Percentiles rank a stretch among this genome's conserved stretches.
Evolutionary conservation across 768 basidiomycete genomes (phyloP).

Genomic region (Suillus hirtellus): DNA sequence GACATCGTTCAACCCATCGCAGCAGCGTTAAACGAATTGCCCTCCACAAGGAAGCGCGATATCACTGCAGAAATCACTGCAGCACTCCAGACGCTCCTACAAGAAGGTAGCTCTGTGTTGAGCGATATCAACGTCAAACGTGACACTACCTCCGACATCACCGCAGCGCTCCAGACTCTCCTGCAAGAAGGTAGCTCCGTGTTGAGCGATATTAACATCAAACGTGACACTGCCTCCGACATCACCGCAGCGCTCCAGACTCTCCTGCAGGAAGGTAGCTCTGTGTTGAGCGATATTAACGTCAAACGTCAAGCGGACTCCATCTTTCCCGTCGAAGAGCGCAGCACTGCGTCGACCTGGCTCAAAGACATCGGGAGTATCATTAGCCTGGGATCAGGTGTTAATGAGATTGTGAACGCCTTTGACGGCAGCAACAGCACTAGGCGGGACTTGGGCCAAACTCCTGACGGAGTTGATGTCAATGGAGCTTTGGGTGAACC

Average conservation of each 20-base stretch:
- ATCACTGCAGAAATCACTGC: neutral
- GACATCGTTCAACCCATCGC: neutral
- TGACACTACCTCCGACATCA: neutral
- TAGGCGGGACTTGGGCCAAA: neutral
- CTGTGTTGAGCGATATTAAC: neutral
- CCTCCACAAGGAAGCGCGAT: neutral
- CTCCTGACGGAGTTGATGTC: neutral
- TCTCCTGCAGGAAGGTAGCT: neutral
- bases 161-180: neutral
- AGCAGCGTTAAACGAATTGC: neutral
- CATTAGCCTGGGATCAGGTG: neutral
- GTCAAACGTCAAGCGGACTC: neutral
- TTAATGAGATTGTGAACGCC: neutral
- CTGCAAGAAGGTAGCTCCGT: neutral
- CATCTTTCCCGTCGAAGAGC: neutral
- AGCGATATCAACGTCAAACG: neutral
- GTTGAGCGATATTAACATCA: neutral
- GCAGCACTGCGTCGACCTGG: neutral
- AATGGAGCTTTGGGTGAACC: too few species aligned
- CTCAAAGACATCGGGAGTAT: neutral
- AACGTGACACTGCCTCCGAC: neutral
- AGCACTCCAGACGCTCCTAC: neutral
- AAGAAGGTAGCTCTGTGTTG: neutral
- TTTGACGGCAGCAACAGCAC: neutral
- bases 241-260: neutral